Conservation (phyloP, 73 alveolate species). For the Paraurostyla sp. region DNA sequence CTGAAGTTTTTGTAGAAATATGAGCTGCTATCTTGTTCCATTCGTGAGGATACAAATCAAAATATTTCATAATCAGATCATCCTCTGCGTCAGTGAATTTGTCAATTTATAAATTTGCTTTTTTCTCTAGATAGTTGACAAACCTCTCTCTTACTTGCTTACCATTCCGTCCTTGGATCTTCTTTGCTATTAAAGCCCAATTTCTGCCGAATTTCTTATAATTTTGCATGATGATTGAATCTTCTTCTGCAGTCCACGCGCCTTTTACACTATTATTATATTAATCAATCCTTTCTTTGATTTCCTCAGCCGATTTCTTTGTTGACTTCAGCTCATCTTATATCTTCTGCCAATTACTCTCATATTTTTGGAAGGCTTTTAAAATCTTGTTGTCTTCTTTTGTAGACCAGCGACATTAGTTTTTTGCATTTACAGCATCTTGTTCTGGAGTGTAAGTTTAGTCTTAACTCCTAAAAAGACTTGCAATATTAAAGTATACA, state of each 20-base stretch:
- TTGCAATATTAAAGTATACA: conserved; percentile 24
- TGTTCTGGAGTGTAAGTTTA: conserved; percentile 17
- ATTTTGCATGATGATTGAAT: background rate
- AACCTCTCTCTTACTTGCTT: conserved; percentile 45
- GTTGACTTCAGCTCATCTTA: background rate
- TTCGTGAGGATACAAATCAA: conserved; percentile 34
- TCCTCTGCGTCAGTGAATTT: conserved; percentile 32
- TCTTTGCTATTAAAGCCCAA: conserved; percentile 50
- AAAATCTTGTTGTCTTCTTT: background rate
- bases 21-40: conserved; percentile 4
- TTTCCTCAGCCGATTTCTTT: background rate
- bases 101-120: background rate
- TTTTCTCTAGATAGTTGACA: conserved; percentile 33
- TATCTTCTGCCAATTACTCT: conserved; percentile 11
- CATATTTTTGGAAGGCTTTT: conserved; percentile 31
- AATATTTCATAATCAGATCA: background rate
- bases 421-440: conserved; percentile 14
- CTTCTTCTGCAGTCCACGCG: conserved; percentile 41
- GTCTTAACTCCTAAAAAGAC: background rate
- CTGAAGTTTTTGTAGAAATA: background rate
- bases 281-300: background rate
- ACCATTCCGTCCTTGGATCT: conserved; percentile 19
- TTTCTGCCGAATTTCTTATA: conserved; percentile 41
- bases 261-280: conserved; percentile 3
- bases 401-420: background rate